phyloP scores from a whole-genome alignment of 2,329 filamentous ascomycete genomes.

The Cylindrodendrum hubeiense region DNA sequence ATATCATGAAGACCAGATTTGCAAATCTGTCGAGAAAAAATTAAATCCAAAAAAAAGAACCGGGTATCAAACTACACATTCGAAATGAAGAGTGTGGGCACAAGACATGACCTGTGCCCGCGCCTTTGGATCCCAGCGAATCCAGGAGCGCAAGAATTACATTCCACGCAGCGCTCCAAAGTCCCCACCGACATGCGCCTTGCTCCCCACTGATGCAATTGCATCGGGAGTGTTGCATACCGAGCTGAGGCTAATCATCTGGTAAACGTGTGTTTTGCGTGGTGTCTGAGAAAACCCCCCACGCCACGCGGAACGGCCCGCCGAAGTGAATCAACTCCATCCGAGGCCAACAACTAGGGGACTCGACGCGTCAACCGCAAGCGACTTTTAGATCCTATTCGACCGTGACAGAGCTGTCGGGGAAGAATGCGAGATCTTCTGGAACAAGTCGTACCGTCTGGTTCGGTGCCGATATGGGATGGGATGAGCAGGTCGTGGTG shows the following conservation, averaged over 20 bases:
- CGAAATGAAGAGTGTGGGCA: slow-evolving; percentile 38
- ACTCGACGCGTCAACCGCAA: background rate
- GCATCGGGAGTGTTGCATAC: background rate
- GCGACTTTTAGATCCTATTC: background rate
- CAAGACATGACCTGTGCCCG: slow-evolving; percentile 1
- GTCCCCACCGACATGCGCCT: background rate
- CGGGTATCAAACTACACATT: slow-evolving; percentile 46
- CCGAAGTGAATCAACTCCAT: slow-evolving; percentile 29
- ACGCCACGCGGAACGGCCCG: slow-evolving; percentile 40
- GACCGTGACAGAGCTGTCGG: background rate
- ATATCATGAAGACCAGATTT: slow-evolving; percentile 26
- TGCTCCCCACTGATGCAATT: background rate
- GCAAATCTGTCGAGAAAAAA: slow-evolving; percentile 27
- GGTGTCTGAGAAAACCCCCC: slow-evolving; percentile 35
- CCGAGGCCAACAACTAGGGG: background rate
- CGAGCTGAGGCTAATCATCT: slow-evolving; percentile 16
- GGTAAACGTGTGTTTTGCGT: slow-evolving; percentile 13
- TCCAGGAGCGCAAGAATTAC: slow-evolving; percentile 14
- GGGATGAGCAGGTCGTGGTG: background rate
- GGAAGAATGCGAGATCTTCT: background rate
- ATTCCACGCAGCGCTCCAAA: slow-evolving; percentile 13
- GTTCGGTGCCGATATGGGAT: background rate
- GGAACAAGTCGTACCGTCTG: background rate
- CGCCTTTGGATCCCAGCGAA: background rate
- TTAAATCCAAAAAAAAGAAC: slow-evolving; percentile 7